phyloP scores from a whole-genome alignment of 2,329 filamentous ascomycete species.

The Beauveria australis region DNA sequence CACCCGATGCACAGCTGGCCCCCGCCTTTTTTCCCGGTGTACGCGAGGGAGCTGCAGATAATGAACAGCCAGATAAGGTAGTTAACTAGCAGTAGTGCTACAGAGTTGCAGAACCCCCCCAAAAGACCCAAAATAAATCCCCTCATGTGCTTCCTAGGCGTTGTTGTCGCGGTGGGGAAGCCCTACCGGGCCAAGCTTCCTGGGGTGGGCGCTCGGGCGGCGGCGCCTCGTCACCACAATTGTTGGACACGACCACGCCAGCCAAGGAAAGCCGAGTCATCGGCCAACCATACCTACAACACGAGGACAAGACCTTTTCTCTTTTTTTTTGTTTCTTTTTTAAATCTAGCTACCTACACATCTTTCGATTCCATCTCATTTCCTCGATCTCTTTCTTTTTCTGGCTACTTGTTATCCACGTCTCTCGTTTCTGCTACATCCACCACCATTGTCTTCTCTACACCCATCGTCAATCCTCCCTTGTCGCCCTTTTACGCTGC shows the following conservation, averaged over 20 bases:
- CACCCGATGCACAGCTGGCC: neutral
- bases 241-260: neutral
- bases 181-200: neutral
- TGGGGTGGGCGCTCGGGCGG: neutral
- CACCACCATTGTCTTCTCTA: too few relatives aligned
- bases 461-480: too few relatives aligned
- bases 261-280: neutral
- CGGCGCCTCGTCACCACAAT: neutral
- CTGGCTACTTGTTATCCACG: neutral
- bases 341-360: neutral
- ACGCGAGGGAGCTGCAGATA: neutral
- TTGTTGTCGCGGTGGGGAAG: neutral
- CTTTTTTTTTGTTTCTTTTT: too few relatives aligned
- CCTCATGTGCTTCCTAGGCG: neutral
- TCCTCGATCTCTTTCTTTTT: neutral
- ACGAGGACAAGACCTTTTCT: neutral
- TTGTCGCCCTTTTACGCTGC: neutral
- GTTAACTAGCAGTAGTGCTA: too few relatives aligned
- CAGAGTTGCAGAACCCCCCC: too few relatives aligned
- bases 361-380: neutral
- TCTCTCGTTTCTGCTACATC: conserved; percentile 1
- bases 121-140: neutral
- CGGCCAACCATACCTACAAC: conserved; percentile 1
- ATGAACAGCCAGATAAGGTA: too few relatives aligned
- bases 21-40: neutral